Conservation (phyloP, 2,329 filamentous ascomycete genomes). For the Cladophialophora carrionii region DNA sequence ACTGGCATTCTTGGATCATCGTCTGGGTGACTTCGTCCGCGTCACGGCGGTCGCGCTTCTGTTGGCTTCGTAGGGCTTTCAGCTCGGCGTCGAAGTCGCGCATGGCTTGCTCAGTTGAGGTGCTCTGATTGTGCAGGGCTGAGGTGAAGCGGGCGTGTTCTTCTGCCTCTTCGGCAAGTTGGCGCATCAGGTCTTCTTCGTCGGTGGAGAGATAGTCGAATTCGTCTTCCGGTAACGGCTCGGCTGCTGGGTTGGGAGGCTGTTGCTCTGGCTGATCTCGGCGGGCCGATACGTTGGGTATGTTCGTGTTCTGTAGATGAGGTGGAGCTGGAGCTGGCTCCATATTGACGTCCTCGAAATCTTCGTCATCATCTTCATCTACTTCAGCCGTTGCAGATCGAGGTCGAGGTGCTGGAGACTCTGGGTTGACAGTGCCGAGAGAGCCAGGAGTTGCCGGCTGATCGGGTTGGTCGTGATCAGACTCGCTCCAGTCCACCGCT, state of each 20-base stretch:
- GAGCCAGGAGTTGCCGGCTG: constrained; percentile 30
- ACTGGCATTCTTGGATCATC: constrained; percentile 95
- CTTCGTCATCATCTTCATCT: constrained; percentile 35
- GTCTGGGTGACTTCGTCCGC: constrained; percentile 95
- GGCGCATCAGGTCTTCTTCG: constrained; percentile 83
- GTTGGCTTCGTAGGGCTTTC: constrained; percentile 83
- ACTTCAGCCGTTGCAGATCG: constrained; percentile 34
- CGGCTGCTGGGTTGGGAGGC: background rate
- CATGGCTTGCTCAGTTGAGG: constrained; percentile 65
- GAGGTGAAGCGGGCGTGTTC: constrained; percentile 93
- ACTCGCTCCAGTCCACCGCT: constrained; percentile 42
- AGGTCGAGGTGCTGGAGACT: constrained; percentile 1
- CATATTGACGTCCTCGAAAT: constrained; percentile 33
- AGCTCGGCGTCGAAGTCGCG: constrained; percentile 86
- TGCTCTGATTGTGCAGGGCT: constrained; percentile 69
- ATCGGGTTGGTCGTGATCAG: constrained; percentile 39
- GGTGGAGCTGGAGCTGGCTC: constrained; percentile 13
- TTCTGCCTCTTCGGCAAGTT: constrained; percentile 86
- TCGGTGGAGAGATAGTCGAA: constrained; percentile 74
- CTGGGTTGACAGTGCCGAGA: constrained; percentile 25
- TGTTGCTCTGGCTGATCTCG: constrained; percentile 5
- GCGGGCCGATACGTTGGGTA: constrained; percentile 6
- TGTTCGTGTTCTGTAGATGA: constrained; percentile 33
- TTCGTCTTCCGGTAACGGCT: constrained; percentile 38
- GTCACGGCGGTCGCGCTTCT: constrained; percentile 93